phyloP scores from a whole-genome alignment of 192 early-diverging fungal species.

The Chytriomyces hyalinus region DNA sequence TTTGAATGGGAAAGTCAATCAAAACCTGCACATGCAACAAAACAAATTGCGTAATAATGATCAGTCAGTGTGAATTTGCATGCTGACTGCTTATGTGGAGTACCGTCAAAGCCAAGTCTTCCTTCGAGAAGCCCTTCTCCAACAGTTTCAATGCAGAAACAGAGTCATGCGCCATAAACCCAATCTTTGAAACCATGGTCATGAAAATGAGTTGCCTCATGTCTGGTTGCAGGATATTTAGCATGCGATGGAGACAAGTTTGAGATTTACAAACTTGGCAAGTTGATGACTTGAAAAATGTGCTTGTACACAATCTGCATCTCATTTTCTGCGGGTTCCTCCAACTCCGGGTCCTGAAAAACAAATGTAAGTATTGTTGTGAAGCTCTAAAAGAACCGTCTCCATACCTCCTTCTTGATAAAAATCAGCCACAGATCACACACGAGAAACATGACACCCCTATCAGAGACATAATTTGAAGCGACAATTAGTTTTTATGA shows the following conservation, averaged over 20 bases:
- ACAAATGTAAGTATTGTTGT: constrained; percentile 20
- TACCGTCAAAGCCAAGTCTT: constrained; percentile 89
- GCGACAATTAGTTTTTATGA: too few species aligned
- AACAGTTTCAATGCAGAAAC: constrained; percentile 94
- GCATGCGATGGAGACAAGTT: too few species aligned
- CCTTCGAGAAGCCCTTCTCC: constrained; percentile 92
- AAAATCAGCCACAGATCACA: constrained; percentile 85
- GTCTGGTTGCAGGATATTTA: constrained; percentile 50
- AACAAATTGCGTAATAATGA: background rate
- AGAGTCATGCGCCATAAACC: constrained; percentile 93
- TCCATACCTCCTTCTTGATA: constrained; percentile 70
- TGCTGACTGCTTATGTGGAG: constrained; percentile 5
- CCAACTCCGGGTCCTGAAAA: constrained; percentile 14
- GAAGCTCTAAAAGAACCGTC: constrained; percentile 9
- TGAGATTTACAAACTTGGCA: constrained; percentile 64
- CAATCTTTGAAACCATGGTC: constrained; percentile 87
- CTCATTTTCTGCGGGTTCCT: constrained; percentile 37
- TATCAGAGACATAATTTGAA: background rate
- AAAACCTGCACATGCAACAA: constrained; percentile 54
- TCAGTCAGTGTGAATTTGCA: background rate
- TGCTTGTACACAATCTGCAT: constrained; percentile 73
- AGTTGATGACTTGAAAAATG: constrained; percentile 85
- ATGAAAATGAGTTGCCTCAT: constrained; percentile 85
- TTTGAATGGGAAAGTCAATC: constrained; percentile 95
- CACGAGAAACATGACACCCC: constrained; percentile 79